Percentiles rank a stretch among this genome's conserved stretches.
Evolutionary conservation across 129 eudicot genomes (phyloP).

Genomic region (sunflower (Helianthus annuus)): DNA sequence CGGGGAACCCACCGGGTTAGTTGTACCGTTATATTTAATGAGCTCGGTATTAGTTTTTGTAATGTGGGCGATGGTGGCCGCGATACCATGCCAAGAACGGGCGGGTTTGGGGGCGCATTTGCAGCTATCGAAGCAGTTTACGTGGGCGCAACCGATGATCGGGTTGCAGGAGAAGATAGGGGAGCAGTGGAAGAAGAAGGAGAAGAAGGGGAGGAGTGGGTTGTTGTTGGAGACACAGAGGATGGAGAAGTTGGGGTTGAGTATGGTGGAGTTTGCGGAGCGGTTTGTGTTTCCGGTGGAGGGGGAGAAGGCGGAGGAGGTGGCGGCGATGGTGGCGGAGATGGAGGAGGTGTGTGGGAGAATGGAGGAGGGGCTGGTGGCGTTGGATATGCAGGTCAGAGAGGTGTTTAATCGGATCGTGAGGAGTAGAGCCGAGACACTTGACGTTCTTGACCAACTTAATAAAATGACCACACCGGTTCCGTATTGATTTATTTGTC

Average conservation of each 20-base stretch:
- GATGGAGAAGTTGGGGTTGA: slow-evolving; percentile 61
- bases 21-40: slow-evolving; percentile 64
- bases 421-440: slow-evolving; percentile 69
- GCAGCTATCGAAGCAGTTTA: slow-evolving; percentile 52
- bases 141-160: slow-evolving; percentile 68
- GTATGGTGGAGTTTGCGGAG: slow-evolving; percentile 59
- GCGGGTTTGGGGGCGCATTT: slow-evolving; percentile 59
- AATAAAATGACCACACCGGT: slow-evolving; percentile 48
- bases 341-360: slow-evolving; percentile 61
- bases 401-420: slow-evolving; percentile 88
- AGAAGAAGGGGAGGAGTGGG: slow-evolving; percentile 79
- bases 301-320: slow-evolving; percentile 64
- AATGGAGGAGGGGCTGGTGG: slow-evolving; percentile 74
- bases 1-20: slow-evolving; percentile 66
- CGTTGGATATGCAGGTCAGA: slow-evolving; percentile 64
- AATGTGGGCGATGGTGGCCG: slow-evolving; percentile 91
- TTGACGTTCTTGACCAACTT: slow-evolving; percentile 80
- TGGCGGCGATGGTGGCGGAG: slow-evolving; percentile 63
- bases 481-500: slow-evolving; percentile 23
- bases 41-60: slow-evolving; percentile 60
- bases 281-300: slow-evolving; percentile 64
- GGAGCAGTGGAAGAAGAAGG: slow-evolving; percentile 91
- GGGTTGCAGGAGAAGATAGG: slow-evolving; percentile 81
- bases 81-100: slow-evolving; percentile 85
- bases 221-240: slow-evolving; percentile 65